phyloP scores from a whole-genome alignment of 495 filamentous ascomycete genomes.

The Penicillium lagena region DNA sequence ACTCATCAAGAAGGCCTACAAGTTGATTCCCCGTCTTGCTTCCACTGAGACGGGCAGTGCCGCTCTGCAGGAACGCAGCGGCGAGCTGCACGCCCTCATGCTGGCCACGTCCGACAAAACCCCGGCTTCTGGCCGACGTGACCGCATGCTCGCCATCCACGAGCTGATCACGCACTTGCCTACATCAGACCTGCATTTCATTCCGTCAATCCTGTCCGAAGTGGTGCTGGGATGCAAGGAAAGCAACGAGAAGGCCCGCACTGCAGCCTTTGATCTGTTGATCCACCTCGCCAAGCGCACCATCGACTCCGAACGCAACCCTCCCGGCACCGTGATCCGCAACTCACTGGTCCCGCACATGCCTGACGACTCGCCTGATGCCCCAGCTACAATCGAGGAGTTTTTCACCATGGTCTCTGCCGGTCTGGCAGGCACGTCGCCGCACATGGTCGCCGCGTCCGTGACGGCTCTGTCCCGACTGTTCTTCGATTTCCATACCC shows the following conservation, averaged over 20 bases:
- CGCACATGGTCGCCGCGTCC: conserved; percentile 91
- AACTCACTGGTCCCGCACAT: conserved; percentile 83
- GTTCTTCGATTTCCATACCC: conserved; percentile 74
- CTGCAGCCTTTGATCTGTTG: conserved; percentile 82
- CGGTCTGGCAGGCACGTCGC: conserved; percentile 81
- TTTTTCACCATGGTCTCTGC: conserved; percentile 98
- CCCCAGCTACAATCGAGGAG: conserved; percentile 76
- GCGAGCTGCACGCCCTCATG: conserved; percentile 72
- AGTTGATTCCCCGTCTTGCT: conserved; percentile 83
- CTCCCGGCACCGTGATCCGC: conserved; percentile 64
- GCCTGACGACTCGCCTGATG: conserved; percentile 69
- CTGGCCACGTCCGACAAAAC: conserved; percentile 73
- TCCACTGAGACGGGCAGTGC: conserved; percentile 65
- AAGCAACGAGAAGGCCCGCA: conserved; percentile 88
- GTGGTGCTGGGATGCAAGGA: conserved; percentile 94
- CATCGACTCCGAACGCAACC: conserved; percentile 43
- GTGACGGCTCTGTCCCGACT: conserved; percentile 89
- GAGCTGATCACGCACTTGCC: conserved; percentile 73
- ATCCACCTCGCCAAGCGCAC: conserved; percentile 83
- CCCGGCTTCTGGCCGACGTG: conserved; percentile 72
- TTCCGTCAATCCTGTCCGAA: conserved; percentile 84
- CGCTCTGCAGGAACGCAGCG: conserved; percentile 64
- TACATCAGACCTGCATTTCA: conserved; percentile 74
- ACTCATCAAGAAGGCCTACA: conserved; percentile 99
- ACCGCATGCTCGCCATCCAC: conserved; percentile 77